phyloP scores from a whole-genome alignment of 805 yeast genomes.

The Starmerella khaoyaiensis region DNA sequence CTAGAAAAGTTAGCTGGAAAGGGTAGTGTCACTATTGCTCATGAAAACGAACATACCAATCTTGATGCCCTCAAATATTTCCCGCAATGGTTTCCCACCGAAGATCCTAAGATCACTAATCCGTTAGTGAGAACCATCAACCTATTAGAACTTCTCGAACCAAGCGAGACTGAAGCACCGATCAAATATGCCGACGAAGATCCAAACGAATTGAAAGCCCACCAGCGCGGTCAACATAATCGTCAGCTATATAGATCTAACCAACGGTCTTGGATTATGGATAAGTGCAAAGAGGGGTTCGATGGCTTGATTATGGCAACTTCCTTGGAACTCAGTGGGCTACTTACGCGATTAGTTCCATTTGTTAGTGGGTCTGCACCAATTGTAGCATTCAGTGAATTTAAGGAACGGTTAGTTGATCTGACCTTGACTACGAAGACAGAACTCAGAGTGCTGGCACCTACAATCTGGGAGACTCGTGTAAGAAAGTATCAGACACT shows the following conservation, averaged over 20 bases:
- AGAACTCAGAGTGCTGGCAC: constrained; percentile 66
- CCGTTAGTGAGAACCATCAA: constrained; percentile 56
- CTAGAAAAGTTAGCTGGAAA: constrained; percentile 72
- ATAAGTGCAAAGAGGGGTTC: constrained; percentile 40
- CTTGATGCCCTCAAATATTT: constrained; percentile 55
- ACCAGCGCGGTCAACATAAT: constrained; percentile 52
- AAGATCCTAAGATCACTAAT: constrained; percentile 18
- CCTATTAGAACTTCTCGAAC: constrained; percentile 70
- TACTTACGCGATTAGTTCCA: constrained; percentile 50
- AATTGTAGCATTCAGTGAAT: constrained; percentile 66
- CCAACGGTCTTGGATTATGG: constrained; percentile 28
- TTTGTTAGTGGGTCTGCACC: constrained; percentile 77
- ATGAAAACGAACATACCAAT: constrained; percentile 91
- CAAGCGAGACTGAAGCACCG: constrained; percentile 43
- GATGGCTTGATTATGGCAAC: constrained; percentile 68
- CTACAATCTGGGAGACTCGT: constrained; percentile 67
- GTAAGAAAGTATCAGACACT: constrained; percentile 84
- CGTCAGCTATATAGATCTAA: constrained; percentile 47
- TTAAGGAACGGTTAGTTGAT: constrained; percentile 65
- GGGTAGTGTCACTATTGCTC: constrained; percentile 62
- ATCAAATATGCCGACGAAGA: constrained; percentile 29
- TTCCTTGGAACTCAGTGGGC: constrained; percentile 53
- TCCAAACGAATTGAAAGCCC: constrained; percentile 44
- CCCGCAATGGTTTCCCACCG: constrained; percentile 16
- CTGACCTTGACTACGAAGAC: constrained; percentile 53